Base-by-base conservation (phyloP, 2,329 filamentous ascomycete genomes). In the Neonectria ditissima region DNA sequence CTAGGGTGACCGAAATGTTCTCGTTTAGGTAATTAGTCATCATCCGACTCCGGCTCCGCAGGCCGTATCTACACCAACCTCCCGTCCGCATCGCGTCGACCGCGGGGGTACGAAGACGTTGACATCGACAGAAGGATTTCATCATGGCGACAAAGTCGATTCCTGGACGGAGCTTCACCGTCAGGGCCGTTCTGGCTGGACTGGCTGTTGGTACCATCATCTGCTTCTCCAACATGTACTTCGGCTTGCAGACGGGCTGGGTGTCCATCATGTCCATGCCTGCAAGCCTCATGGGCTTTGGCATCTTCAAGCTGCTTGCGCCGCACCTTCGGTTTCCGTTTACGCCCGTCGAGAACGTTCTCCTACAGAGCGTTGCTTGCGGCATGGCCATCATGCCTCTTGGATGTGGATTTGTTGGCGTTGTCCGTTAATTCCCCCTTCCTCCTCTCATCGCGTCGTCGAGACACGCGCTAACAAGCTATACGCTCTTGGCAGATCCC, bases 211-310 rank as follows among this genome's bases (percentile, higher is more conserved):
- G 96, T 43, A 88, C 96, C 5, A 84, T 98, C 59, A 97, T 98
- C 74, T 96, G 92, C 76, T 97, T 97, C 77, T 97, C 93, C 55
- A 99, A 99, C 77, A 97, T 97, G 84, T 99, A 98, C 79, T 99
- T 99, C 77, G 96, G 96, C n/a, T 84, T 99, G 32, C 96, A 98
- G 80, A 97, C 93, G 28, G 83, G 83, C 66, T 86, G 83, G 84
- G 83, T 88, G 45, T 88, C 90, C 73, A 92, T 93, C 70, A 98
- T 99, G 96, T 92, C 93, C 16, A 97, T 99, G 94, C 96, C 96
- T 0, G 92, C 94, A 1, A 96, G 94, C 22, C 83, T 99, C 63
- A 93, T 99, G 75, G 95, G 96, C 2, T 98, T 97, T 76, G 95
- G 94, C 11, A 91, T 97, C 71, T 99, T 99, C 84, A 93, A 92